Conservation (phyloP, 2,329 filamentous ascomycete genomes). For the Aureobasidium namibiae region DNA sequence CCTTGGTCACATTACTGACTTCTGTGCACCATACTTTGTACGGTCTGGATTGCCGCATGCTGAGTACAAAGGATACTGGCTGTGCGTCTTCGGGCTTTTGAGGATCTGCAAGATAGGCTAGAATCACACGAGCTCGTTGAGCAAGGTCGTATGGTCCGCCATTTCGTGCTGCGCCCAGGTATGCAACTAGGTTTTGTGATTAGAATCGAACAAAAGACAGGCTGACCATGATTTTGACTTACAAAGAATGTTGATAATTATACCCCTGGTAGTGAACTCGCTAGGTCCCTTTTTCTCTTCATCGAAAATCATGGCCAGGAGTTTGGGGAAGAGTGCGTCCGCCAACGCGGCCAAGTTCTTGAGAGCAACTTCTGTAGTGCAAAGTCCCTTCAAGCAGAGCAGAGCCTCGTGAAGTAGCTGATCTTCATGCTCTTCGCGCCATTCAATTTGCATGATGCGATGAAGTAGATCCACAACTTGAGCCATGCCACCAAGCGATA, state of each 20-base stretch:
- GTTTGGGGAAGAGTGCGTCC: conserved; percentile 70
- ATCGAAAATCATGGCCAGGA: conserved; percentile 86
- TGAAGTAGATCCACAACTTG: conserved; percentile 81
- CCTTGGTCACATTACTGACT: conserved; percentile 84
- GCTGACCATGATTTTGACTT: conserved; percentile 16
- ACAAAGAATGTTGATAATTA: conserved; percentile 78
- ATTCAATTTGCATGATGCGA: conserved; percentile 91
- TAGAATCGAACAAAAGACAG: conserved; percentile 3
- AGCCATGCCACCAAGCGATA: conserved; percentile 81
- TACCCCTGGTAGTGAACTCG: conserved; percentile 87
- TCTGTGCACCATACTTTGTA: conserved; percentile 95
- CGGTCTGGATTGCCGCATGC: conserved; percentile 78
- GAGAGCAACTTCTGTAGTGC: conserved; percentile 80
- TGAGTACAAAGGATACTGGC: conserved; percentile 76
- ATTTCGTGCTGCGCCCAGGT: conserved; percentile 59
- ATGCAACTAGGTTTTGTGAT: conserved; percentile 48
- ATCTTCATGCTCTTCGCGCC: conserved; percentile 97
- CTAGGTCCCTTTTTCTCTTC: conserved; percentile 97
- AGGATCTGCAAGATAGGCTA: conserved; percentile 73
- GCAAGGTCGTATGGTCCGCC: conserved; percentile 40
- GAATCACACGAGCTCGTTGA: conserved; percentile 59
- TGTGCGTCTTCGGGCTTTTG: conserved; percentile 65
- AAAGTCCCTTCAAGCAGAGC: conserved; percentile 86
- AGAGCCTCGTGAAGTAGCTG: conserved; percentile 84
- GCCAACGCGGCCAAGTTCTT: conserved; percentile 75